These are phyloP conservation scores for Escallonia herrerae DNA, from an alignment of 129 eudicot species.

Conservation along the genomic window DNA sequence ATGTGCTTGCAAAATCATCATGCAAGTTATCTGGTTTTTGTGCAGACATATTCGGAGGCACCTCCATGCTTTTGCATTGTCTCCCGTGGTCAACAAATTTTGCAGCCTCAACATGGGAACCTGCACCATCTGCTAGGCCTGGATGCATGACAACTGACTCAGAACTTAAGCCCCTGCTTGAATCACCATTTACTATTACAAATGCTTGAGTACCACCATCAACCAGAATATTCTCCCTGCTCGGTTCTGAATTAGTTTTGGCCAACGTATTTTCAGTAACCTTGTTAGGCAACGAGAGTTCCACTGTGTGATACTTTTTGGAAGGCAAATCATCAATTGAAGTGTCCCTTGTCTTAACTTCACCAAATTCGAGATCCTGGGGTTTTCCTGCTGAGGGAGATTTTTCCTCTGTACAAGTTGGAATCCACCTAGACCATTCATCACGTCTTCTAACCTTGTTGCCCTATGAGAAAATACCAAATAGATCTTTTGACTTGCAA, in stretches of 20 bases:
- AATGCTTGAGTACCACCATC: slow-evolving; percentile 16
- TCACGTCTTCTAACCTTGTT: slow-evolving; percentile 70
- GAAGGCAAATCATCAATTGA: slow-evolving; percentile 6
- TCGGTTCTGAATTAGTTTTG: neutral
- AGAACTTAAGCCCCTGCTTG: slow-evolving; percentile 8
- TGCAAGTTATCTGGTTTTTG: slow-evolving; percentile 33
- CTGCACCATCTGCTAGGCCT: neutral
- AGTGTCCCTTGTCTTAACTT: slow-evolving; percentile 12
- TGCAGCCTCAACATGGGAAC: slow-evolving; percentile 6
- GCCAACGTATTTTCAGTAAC: neutral
- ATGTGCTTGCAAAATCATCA: slow-evolving; percentile 72
- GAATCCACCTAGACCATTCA: slow-evolving; percentile 89
- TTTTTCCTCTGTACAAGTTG: slow-evolving; percentile 30
- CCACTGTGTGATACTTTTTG: slow-evolving; percentile 8
- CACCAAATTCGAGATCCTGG: slow-evolving; percentile 14
- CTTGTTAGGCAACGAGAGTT: neutral
- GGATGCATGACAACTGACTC: slow-evolving; percentile 4
- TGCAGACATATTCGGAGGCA: slow-evolving; percentile 17
- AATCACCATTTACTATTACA: slow-evolving; percentile 10
- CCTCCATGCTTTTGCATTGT: slow-evolving; percentile 9
- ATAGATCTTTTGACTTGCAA: too few species aligned
- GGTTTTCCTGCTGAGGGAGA: slow-evolving; percentile 16
- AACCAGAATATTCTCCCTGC: slow-evolving; percentile 6
- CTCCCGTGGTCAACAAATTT: slow-evolving; percentile 9
- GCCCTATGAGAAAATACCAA: slow-evolving; percentile 31